Evolutionary conservation across 2,329 filamentous ascomycete species (phyloP), one percentile per base, ranked within the genome.

Genomic region (Aspergillus sp.): DNA sequence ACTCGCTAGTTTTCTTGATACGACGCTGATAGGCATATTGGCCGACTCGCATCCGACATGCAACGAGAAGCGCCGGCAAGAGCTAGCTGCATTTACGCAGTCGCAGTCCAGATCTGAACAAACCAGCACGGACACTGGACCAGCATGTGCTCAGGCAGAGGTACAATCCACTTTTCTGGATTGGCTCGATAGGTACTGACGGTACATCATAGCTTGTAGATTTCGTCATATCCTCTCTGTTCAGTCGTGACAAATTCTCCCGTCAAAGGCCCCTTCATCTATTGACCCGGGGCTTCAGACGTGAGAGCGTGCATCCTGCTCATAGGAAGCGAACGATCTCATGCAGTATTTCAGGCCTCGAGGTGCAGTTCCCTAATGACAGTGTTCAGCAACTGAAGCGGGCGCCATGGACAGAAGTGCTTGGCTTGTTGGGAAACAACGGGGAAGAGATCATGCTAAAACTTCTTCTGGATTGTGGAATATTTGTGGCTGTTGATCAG

Each of bases 211-310:
- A 92, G 89, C 85, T 94, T 67, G 82, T 94, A 47, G 89, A 93
- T 70, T 92, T 91, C 74, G 84, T 85, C 28, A 86, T 97, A 45
- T 92, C 89, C 86, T 82, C 85, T 9, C 80, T 97, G 2, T 97
- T 96, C 74, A 85, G 84, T 12, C 82, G 84, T 66, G 76, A 80
- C 15, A 78, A 81, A 32, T 72, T 72, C 19, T 69, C 74, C 28
- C 77, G 76, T 60, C 74, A 80, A 53, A 85, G 84, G 69, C 88
- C 89, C 1, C 84, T 85, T 54, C 91, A 97, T 76, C 70, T 97
- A 5, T 84, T 99, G 4, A 93, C 91, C 67, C 89, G 96, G 80
- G 94, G 94, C 23, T 96, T 89, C 68, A 86, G 89, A 68, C 85
- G 82, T 66, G 74, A 76, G 2, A 45, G 67, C 68, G 21, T 63